phyloP scores from a whole-genome alignment of 2,329 filamentous ascomycete genomes.

The Rhinocladiella mackenziei region DNA sequence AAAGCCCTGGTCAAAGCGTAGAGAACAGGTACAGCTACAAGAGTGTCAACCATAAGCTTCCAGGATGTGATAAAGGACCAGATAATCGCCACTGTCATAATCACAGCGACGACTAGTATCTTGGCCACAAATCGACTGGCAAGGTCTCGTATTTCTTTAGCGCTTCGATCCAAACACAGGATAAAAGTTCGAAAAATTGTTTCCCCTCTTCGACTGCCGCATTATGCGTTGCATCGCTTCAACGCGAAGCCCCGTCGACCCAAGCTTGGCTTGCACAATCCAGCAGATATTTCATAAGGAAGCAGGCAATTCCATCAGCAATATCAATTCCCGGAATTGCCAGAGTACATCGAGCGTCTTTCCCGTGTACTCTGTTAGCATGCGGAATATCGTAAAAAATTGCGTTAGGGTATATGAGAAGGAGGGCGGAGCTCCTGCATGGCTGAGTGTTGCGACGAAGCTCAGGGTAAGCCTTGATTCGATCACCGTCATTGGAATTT shows the following conservation, averaged over 20 bases:
- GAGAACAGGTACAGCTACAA: constrained; percentile 65
- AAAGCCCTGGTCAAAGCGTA: constrained; percentile 64
- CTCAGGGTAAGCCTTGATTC: constrained; percentile 56
- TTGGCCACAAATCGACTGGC: constrained; percentile 73
- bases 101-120: constrained; percentile 61
- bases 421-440: constrained; percentile 64
- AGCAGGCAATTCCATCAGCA: constrained; percentile 62
- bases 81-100: constrained; percentile 63
- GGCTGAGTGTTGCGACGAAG: constrained; percentile 57
- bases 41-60: constrained; percentile 73
- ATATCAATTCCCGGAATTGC: constrained; percentile 65
- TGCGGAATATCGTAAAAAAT: constrained; percentile 67
- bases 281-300: constrained; percentile 65
- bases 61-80: constrained; percentile 75
- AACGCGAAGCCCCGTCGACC: constrained; percentile 66
- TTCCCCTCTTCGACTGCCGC: constrained; percentile 67
- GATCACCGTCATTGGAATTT: constrained; percentile 66
- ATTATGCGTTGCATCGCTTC: constrained; percentile 67
- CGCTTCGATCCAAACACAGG: constrained; percentile 72
- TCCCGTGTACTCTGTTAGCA: constrained; percentile 46
- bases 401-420: constrained; percentile 75
- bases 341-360: constrained; percentile 64
- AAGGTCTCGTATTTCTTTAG: constrained; percentile 82
- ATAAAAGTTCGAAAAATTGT: constrained; percentile 60
- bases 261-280: constrained; percentile 70